phyloP scores from a whole-genome alignment of 805 yeast genomes.

The Metschnikowia vanudenii region DNA sequence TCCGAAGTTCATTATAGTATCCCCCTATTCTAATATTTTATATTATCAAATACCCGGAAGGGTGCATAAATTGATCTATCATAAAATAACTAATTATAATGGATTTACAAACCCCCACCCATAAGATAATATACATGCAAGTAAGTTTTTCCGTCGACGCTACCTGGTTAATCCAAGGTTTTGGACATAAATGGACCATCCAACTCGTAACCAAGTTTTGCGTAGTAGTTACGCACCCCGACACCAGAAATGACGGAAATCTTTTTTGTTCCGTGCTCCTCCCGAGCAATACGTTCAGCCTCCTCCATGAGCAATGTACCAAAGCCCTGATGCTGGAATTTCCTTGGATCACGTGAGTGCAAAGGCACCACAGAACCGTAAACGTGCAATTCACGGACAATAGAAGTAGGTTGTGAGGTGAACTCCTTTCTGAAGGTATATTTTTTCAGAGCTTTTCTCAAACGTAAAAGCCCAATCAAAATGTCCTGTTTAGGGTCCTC shows the following conservation, averaged over 20 bases:
- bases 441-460: constrained; percentile 84
- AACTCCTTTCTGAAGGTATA: constrained; percentile 91
- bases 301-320: constrained; percentile 98
- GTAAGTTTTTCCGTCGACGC: no score
- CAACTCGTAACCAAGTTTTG: constrained; percentile 82
- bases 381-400: constrained; percentile 96
- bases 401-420: constrained; percentile 77
- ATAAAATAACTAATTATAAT: no score
- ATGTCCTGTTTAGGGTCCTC: constrained; percentile 98
- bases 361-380: constrained; percentile 97
- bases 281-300: constrained; percentile 92
- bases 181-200: constrained; percentile 99
- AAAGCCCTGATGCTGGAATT: constrained; percentile 98
- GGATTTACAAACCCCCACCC: no score
- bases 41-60: background rate
- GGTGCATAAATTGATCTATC: background rate
- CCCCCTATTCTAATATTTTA: no score
- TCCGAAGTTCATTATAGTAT: background rate
- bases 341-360: constrained; percentile 94
- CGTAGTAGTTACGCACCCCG: constrained; percentile 95
- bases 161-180: constrained; percentile 3
- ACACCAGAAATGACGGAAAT: constrained; percentile 95
- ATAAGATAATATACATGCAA: no score
- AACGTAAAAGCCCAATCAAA: constrained; percentile 82
- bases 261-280: constrained; percentile 90